Evolutionary conservation across 208 protist genomes (phyloP), one percentile per base, ranked within the genome.

Genomic region (Paratrypanosoma confusum): DNA sequence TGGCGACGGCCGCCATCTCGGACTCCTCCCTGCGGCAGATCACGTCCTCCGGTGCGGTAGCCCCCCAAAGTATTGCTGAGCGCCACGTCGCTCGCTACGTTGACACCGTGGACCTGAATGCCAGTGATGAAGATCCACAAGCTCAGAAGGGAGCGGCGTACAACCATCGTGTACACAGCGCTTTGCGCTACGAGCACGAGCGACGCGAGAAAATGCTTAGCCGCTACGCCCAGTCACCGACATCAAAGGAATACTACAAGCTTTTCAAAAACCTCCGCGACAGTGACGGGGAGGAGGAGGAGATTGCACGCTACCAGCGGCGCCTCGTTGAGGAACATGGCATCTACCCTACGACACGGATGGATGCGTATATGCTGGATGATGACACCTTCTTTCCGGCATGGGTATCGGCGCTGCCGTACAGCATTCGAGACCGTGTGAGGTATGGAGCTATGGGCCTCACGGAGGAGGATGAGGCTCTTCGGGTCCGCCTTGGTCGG

Each of bases 301-400:
- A 34, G 2, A 65, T 90, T 34, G 68, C 76, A 40, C 24, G 27
- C 29, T 54, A 87, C 46, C 79, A 90, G 31, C 45, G 37, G 8
- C 65, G 79, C 13, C 63, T 93, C 1, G 71, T 77, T 2, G 78
- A 88, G 27, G 80, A 90, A 43, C 62, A 72, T 42, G 84, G 80
- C 18, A 51, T 93, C 32, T 88, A 85, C 46, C 72, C 84, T 14
- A 58, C 50, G 0, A 50, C 62, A 7, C 70, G 84, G 6, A 69
- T 93, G 13, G 84, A 93, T 50, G 74, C 84, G 1, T 93, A 76
- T 49, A 90, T 93, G 80, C 54, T 93, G 16, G 77, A 83, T 33
- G 73, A 93, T 51, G 81, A 85, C 35, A 64, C 53, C 7, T 81
- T 80, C 57, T 93, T 90, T 56, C 84, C 84, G 0, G 58, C 56